Evolutionary conservation across 108 stramenopile species (phyloP).

Genomic region (Cylindrotheca fusiformis): DNA sequence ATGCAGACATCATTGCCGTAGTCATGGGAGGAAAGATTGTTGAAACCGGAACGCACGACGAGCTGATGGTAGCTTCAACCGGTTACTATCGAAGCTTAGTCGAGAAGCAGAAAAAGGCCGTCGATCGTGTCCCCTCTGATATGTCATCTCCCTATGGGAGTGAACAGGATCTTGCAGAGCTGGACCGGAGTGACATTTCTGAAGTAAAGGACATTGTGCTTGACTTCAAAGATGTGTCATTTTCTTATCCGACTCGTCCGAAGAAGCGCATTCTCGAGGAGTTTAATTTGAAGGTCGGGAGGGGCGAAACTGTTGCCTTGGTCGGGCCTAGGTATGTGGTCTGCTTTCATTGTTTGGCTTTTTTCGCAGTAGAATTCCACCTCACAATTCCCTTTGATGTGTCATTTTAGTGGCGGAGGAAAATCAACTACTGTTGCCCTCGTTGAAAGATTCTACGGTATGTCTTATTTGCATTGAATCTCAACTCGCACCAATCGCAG

Average conservation of each 20-base stretch:
- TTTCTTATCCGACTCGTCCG: constrained; percentile 78
- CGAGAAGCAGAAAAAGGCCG: constrained; percentile 50
- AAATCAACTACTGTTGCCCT: constrained; percentile 83
- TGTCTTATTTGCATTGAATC: constrained; percentile 8
- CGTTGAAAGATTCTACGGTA: constrained; percentile 92
- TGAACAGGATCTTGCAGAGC: too few relatives aligned
- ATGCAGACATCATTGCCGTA: constrained; percentile 90
- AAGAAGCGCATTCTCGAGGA: constrained; percentile 55
- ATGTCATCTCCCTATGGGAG: too few relatives aligned
- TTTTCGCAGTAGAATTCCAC: neutral
- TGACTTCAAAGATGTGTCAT: constrained; percentile 58
- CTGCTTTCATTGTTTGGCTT: neutral
- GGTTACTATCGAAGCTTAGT: constrained; percentile 77
- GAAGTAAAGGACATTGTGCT: too few relatives aligned
- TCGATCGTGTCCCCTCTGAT: too few relatives aligned
- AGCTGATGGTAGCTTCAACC: constrained; percentile 53
- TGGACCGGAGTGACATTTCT: too few relatives aligned
- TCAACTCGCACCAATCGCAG: neutral
- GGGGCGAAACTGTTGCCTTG: constrained; percentile 88
- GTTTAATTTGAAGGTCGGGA: constrained; percentile 63
- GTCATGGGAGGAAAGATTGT: constrained; percentile 76
- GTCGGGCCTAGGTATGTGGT: constrained; percentile 71
- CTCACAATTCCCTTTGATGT: neutral
- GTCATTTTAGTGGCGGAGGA: constrained; percentile 58
- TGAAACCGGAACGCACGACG: constrained; percentile 91